phyloP scores from a whole-genome alignment of 768 basidiomycete genomes.

The Termitomyces sp. region DNA sequence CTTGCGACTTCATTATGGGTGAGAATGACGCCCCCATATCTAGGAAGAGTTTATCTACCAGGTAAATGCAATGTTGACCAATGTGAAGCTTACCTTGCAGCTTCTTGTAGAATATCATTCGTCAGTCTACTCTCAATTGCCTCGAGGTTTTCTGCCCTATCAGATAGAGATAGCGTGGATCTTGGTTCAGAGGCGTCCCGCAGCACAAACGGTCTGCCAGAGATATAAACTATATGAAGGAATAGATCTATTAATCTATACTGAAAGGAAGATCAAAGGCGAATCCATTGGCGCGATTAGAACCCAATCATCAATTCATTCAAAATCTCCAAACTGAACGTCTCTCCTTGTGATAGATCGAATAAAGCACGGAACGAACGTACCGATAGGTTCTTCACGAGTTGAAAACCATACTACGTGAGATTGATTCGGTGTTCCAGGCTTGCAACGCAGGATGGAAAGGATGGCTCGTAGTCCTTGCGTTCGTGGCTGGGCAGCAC shows the following conservation, averaged over 20 bases:
- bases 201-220: slow-evolving; percentile 88
- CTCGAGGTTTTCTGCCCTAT: slow-evolving; percentile 93
- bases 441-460: slow-evolving; percentile 74
- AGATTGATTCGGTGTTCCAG: slow-evolving; percentile 54
- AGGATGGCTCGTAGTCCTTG: slow-evolving; percentile 89
- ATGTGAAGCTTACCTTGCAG: slow-evolving; percentile 43
- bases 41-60: slow-evolving; percentile 21
- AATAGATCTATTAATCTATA: slow-evolving; percentile 7
- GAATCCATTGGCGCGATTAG: neutral
- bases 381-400: slow-evolving; percentile 91
- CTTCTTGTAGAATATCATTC: slow-evolving; percentile 86
- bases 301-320: neutral
- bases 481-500: slow-evolving; percentile 91
- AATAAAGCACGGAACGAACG: slow-evolving; percentile 18
- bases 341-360: neutral
- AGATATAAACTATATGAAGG: slow-evolving; percentile 64
- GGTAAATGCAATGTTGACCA: neutral
- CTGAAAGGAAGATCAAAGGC: neutral
- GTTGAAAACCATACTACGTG: slow-evolving; percentile 96
- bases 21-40: slow-evolving; percentile 85
- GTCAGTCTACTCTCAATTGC: slow-evolving; percentile 87
- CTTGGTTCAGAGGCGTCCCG: slow-evolving; percentile 84
- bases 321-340: neutral
- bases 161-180: slow-evolving; percentile 73
- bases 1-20: slow-evolving; percentile 84